These are phyloP conservation scores for Wallacemonas sp. DNA, from an alignment of 208 protist species.

Conservation along the genomic window DNA sequence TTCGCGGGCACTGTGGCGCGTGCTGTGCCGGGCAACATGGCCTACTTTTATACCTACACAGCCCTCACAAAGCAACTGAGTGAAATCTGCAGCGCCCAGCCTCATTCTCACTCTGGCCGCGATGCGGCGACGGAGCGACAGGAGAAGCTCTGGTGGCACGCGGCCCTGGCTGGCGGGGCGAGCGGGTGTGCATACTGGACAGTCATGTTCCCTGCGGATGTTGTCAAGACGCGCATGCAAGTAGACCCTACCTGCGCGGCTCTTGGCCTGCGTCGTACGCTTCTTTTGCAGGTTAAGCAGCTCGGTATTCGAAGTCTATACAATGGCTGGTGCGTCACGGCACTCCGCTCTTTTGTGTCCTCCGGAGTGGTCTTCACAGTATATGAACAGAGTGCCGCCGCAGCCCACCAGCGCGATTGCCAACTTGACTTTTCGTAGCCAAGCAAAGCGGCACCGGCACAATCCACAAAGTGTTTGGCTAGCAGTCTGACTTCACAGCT, in stretches of 20 bases:
- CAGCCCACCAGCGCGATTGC: neutral
- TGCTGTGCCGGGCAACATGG: slow-evolving; percentile 72
- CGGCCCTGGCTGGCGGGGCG: slow-evolving; percentile 68
- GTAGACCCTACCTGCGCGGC: slow-evolving; percentile 32
- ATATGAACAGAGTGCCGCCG: slow-evolving; percentile 30
- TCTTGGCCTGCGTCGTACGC: slow-evolving; percentile 20
- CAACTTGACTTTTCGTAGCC: slow-evolving; percentile 3
- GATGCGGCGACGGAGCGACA: slow-evolving; percentile 16
- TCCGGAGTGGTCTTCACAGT: slow-evolving; percentile 51
- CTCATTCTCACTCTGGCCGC: no score
- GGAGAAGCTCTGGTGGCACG: slow-evolving; percentile 32
- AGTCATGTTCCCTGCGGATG: slow-evolving; percentile 81
- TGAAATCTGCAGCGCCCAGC: no score
- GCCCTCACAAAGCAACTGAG: slow-evolving; percentile 37
- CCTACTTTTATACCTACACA: slow-evolving; percentile 81
- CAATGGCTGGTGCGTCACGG: slow-evolving; percentile 61
- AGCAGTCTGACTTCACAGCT: no score
- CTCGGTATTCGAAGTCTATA: slow-evolving; percentile 56
- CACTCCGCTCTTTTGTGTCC: slow-evolving; percentile 58
- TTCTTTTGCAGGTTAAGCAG: slow-evolving; percentile 8
- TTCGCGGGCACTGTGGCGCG: slow-evolving; percentile 56
- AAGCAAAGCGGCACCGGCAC: no score
- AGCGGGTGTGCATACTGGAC: slow-evolving; percentile 82
- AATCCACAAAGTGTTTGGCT: no score
- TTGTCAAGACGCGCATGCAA: slow-evolving; percentile 84